phyloP scores from a whole-genome alignment of 257 asterid species.

The Eucommia ulmoides region DNA sequence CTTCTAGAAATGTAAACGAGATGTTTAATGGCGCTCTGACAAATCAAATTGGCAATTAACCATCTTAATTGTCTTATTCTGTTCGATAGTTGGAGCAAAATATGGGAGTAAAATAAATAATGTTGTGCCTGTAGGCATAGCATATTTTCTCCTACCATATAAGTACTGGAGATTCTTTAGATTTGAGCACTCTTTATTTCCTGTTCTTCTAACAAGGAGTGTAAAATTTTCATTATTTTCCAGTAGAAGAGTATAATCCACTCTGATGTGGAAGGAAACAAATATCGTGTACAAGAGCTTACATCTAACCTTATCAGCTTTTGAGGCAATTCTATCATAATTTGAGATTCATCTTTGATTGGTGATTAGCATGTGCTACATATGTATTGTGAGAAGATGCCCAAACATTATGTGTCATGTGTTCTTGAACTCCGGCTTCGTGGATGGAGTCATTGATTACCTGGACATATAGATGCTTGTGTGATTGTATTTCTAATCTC shows the following conservation, averaged over 20 bases:
- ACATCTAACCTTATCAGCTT: not conserved
- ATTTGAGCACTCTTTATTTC: not conserved
- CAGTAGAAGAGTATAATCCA: not conserved
- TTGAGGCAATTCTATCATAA: not conserved
- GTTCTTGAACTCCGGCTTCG: conserved; percentile 1
- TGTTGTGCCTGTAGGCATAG: no score
- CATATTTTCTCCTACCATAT: not conserved
- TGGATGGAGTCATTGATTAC: no score
- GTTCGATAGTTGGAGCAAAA: not conserved
- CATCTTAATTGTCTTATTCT: not conserved
- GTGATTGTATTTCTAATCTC: conserved; percentile 6
- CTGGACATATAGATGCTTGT: no score
- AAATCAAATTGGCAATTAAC: not conserved
- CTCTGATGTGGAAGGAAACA: not conserved
- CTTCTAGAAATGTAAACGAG: not conserved
- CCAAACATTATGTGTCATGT: not conserved
- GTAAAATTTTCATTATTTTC: not conserved
- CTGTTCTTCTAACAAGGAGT: not conserved
- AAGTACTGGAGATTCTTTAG: not conserved
- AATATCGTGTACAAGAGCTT: no score
- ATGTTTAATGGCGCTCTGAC: not conserved
- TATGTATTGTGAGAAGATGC: not conserved
- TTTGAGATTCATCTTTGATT: not conserved
- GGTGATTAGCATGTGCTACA: not conserved
- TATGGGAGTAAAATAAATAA: not conserved